Base-by-base conservation (phyloP, 768 basidiomycete genomes). In the Cystofilobasidium macerans region DNA sequence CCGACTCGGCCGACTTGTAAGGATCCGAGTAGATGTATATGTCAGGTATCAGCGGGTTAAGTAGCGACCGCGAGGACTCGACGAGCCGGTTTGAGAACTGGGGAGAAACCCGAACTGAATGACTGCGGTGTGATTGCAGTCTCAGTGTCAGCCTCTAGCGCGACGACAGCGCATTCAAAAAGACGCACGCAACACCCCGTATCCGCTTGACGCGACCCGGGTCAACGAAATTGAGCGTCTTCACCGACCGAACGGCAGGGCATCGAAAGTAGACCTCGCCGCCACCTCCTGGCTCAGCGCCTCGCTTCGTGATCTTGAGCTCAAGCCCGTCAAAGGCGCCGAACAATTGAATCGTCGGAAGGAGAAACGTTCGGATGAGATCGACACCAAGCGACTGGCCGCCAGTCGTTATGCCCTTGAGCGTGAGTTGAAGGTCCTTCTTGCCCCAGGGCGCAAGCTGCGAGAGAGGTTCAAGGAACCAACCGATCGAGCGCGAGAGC, bases 71-170 rank as follows among this genome's bases (percentile, higher is more conserved):
- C 22, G 89, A 85, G 11, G 93, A 83, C 71, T 97, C 94, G 58
- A 99, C 95, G 86, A 98, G 90, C 43, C 95, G 83, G 75, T 95
- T 95, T 2, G 93, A 95, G 74, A 99, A 89, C 73, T 98, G 93
- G 28, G 95, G 95, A 70, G 86, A 94, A 12, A 98, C 91, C 45
- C 95, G 87, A 32, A 97, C 94, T 3, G 92, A 89, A 77, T 97
- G 93, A 9, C 92, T 95, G 71, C 18, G n/a, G 30, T 28, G 57
- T 16, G 56, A 61, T n/a, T n/a, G n/a, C n/a, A n/a, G n/a, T n/a
- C n/a, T n/a, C n/a, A n/a, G n/a, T n/a, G n/a, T n/a, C n/a, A n/a
- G n/a, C n/a, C n/a, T n/a, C n/a, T 6, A 32, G 32, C 38, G 22
- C 11, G 26, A 67, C 58, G 71, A 35, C 45, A 65, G 43, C 22